Conservation (phyloP, 495 filamentous ascomycete genomes). For the Penicillium tannophilum region DNA sequence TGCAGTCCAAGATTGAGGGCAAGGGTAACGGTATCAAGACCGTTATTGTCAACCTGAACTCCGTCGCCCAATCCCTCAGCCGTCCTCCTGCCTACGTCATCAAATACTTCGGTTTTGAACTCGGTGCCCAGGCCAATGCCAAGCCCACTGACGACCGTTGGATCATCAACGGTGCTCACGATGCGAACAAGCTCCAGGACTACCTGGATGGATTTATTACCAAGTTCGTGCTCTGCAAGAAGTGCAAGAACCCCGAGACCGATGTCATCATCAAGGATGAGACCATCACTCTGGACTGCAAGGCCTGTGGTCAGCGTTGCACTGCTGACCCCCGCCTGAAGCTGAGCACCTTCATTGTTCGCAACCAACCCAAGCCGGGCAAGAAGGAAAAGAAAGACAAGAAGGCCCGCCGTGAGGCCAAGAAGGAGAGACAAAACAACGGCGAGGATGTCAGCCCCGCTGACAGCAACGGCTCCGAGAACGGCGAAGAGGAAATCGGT, state of each 20-base stretch:
- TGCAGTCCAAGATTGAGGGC: constrained; percentile 99
- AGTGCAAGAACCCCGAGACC: constrained; percentile 99
- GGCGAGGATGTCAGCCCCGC: constrained; percentile 71
- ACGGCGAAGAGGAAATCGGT: constrained; percentile 70
- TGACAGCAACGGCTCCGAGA: constrained; percentile 73
- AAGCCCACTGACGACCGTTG: constrained; percentile 97
- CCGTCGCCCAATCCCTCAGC: constrained; percentile 87
- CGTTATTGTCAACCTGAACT: constrained; percentile 94
- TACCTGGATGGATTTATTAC: constrained; percentile 97
- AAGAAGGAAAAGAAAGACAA: constrained; percentile 94
- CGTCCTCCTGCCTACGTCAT: constrained; percentile 94
- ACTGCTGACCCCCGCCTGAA: constrained; percentile 92
- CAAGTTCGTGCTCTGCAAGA: constrained; percentile 98
- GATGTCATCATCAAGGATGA: constrained; percentile 93
- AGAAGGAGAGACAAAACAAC: constrained; percentile 67
- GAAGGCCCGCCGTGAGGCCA: constrained; percentile 76
- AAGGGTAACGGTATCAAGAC: constrained; percentile 98
- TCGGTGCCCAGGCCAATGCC: constrained; percentile 96
- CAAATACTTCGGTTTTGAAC: constrained; percentile 99
- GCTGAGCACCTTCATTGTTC: constrained; percentile 95
- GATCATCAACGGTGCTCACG: constrained; percentile 99
- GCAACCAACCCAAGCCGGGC: constrained; percentile 90
- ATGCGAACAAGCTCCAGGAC: constrained; percentile 93
- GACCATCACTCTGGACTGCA: constrained; percentile 90
- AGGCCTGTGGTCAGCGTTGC: constrained; percentile 92